Evolutionary conservation across 2,329 filamentous ascomycete species (phyloP).

Genomic region (Cladosporium phlei): DNA sequence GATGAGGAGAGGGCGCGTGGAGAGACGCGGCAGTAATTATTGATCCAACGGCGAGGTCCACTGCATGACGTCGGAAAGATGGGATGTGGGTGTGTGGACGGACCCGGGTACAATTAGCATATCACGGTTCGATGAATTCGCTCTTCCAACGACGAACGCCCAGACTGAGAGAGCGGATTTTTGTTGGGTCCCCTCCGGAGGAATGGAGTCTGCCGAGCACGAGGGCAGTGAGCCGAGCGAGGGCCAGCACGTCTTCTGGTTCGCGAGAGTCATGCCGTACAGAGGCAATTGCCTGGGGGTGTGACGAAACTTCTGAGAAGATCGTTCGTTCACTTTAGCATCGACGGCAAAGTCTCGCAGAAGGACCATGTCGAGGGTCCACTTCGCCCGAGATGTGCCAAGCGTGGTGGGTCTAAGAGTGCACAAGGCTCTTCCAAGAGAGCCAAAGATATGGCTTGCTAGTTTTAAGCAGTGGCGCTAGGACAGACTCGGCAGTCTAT

Average conservation of each 20-base stretch:
- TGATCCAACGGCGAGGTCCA: constrained; percentile 9
- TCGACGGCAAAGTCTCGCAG: constrained; percentile 9
- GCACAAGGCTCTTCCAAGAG: constrained; percentile 10
- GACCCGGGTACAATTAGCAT: too few species aligned
- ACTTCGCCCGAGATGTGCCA: constrained; percentile 11
- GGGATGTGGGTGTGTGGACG: constrained; percentile 1
- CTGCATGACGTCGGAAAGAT: constrained; percentile 10
- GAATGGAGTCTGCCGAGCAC: constrained; percentile 7
- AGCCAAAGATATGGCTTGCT: constrained; percentile 13
- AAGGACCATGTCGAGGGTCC: neutral
- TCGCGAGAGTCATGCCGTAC: constrained; percentile 1
- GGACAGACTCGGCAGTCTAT: constrained; percentile 2
- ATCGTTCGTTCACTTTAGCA: constrained; percentile 8
- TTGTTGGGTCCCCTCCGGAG: constrained; percentile 10
- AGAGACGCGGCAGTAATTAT: constrained; percentile 8
- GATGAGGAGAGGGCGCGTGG: constrained; percentile 6
- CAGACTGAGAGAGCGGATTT: too few species aligned
- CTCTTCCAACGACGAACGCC: constrained; percentile 1
- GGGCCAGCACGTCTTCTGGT: neutral
- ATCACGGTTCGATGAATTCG: neutral
- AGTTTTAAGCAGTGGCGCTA: constrained; percentile 11
- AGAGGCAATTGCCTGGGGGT: neutral
- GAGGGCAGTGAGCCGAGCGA: neutral
- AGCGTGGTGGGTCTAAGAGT: neutral
- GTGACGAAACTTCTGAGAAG: constrained; percentile 11